Evolutionary conservation across 306 rosid species (phyloP), one percentile per base, ranked within the genome.

Genomic region (Gillenia trifoliata): DNA sequence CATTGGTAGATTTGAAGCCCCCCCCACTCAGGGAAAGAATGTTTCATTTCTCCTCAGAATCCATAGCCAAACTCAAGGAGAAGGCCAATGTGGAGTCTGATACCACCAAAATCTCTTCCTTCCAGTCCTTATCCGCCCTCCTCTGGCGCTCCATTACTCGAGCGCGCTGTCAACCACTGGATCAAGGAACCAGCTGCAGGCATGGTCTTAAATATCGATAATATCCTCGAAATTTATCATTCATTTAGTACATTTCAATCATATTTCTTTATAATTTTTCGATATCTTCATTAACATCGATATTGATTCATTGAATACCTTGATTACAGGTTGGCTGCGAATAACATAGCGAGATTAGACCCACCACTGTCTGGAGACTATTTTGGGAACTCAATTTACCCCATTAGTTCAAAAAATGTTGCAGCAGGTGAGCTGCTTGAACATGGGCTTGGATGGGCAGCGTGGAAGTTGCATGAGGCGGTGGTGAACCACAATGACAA

Each of bases 61-160:
- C 86, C 7, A 65, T 84, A 16, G 88, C 91, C 0, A 87, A 84
- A 22, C 70, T 92, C 11, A 92, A 92, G 81, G 83, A 82, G 15
- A 81, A 77, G 57, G 92, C 91, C 5, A 92, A 92, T 22, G 15
- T 25, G 3, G 89, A 87, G 36, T 74, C 33, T 4, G 66, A 64
- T 3, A 75, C 83, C 23, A 34, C 16, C 26, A 71, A 28, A 40
- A 87, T 90, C 65, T 88, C 93, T 8, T 81, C 93, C 2, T 90
- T 88, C 30, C 87, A 85, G 22, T 78, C 96, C 6, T 41, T 92
- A 15, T 81, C 87, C 2, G 89, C 94, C 3, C 77, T 78, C 6
- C 75, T 88, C 0, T 92, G 92, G 96, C 78, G 85, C 68, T 66
- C 72, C 41, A 60, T 87, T 25, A 92, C 89, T 2, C 85, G 88